Evolutionary conservation across 2,329 filamentous ascomycete genomes (phyloP).

Genomic region (Fusarium musae): DNA sequence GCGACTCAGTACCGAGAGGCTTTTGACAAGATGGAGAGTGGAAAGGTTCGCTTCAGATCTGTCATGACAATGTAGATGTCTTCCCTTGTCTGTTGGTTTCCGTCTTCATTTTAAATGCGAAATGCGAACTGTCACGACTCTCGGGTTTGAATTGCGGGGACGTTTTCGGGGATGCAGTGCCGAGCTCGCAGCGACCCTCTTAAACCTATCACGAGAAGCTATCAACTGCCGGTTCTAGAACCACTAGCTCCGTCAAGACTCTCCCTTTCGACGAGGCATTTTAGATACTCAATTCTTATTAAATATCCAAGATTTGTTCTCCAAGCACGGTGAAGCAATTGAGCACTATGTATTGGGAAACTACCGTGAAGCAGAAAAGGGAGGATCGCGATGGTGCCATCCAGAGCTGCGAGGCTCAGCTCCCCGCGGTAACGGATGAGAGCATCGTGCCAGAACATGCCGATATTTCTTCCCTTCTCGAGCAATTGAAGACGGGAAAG

Average conservation of each 20-base stretch:
- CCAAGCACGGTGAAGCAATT: accelerated
- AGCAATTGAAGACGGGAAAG: background rate
- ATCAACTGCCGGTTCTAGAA: background rate
- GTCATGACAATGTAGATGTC: constrained; percentile 47
- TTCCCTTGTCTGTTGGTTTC: background rate
- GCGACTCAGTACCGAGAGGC: constrained; percentile 61
- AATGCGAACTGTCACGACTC: background rate
- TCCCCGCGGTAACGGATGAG: background rate
- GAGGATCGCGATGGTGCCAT: background rate
- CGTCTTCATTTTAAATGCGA: background rate
- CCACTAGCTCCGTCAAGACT: background rate
- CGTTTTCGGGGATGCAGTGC: background rate
- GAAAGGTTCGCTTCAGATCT: constrained; percentile 58
- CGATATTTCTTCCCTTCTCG: background rate
- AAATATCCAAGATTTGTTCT: background rate
- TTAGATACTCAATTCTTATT: background rate
- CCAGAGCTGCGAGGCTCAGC: background rate
- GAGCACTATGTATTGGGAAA: background rate
- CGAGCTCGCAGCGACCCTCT: background rate
- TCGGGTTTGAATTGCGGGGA: background rate
- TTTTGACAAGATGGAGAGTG: constrained; percentile 53
- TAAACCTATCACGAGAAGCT: background rate
- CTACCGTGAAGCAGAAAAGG: background rate
- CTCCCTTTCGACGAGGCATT: background rate
- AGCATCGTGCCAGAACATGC: background rate